phyloP scores from a whole-genome alignment of 2,329 filamentous ascomycete genomes.

The Colletotrichum lindemuthianum region DNA sequence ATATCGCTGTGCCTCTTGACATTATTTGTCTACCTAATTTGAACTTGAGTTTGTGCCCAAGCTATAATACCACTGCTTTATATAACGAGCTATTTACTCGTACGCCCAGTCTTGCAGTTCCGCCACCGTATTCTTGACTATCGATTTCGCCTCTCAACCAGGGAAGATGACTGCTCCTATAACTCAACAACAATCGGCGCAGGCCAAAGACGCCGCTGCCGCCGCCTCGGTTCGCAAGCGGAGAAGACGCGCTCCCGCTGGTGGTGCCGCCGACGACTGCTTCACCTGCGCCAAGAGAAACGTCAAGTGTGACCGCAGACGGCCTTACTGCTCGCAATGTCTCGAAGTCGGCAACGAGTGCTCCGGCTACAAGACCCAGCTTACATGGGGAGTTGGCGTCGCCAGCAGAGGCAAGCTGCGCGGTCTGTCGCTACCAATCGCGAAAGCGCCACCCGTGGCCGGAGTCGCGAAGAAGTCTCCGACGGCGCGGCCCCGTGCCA shows the following conservation, averaged over 20 bases:
- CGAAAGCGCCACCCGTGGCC: conserved; percentile 67
- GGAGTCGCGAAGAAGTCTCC: conserved; percentile 59
- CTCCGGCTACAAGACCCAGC: conserved; percentile 93
- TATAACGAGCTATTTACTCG: conserved; percentile 18
- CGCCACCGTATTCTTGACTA: conserved; percentile 14
- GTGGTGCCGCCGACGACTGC: conserved; percentile 93
- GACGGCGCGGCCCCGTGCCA: conserved; percentile 53
- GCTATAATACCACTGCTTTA: conserved; percentile 14
- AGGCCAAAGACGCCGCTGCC: conserved; percentile 59
- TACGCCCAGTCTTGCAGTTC: conserved; percentile 21
- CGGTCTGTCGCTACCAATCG: conserved; percentile 80
- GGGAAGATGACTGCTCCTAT: conserved; percentile 35
- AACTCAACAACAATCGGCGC: conserved; percentile 40
- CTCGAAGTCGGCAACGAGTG: conserved; percentile 92
- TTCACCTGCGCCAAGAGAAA: conserved; percentile 89
- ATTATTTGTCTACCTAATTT: conserved; percentile 21
- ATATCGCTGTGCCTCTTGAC: conserved; percentile 27
- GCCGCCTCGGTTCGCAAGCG: conserved; percentile 71
- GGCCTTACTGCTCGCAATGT: conserved; percentile 95
- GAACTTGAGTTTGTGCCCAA: conserved; percentile 18
- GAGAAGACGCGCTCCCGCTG: conserved; percentile 86
- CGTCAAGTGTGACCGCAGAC: conserved; percentile 87
- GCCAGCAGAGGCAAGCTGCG: conserved; percentile 95
- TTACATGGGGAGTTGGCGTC: conserved; percentile 97
- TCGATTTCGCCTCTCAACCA: conserved; percentile 11